These are phyloP conservation scores for Angomonas deanei DNA, from an alignment of 208 protist genomes.

Conservation along the genomic window DNA sequence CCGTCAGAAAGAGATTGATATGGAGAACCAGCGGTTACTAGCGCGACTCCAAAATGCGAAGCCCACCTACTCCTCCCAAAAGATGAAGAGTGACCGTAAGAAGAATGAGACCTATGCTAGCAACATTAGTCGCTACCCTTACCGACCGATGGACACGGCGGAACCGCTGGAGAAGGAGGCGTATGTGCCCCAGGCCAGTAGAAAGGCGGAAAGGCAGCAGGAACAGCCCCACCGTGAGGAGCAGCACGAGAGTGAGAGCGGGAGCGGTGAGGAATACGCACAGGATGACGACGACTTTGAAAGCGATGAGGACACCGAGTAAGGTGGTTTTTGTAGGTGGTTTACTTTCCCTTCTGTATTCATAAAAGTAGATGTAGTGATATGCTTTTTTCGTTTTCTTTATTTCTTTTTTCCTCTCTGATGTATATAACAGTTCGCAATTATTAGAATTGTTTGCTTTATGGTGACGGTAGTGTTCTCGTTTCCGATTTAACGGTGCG, in stretches of 20 bases:
- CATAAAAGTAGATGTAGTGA: too few species aligned
- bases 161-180: neutral
- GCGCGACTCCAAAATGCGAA: conserved; percentile 35
- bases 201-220: neutral
- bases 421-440: neutral
- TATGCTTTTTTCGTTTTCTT: neutral
- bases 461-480: too few species aligned
- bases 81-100: conserved; percentile 35
- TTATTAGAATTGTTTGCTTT: neutral
- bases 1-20: conserved; percentile 29
- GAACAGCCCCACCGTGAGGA: neutral
- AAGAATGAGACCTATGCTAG: conserved; percentile 48
- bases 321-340: neutral
- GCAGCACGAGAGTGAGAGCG: neutral
- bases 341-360: neutral
- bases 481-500: neutral
- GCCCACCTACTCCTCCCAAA: conserved; percentile 37
- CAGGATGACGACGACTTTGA: neutral
- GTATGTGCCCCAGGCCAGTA: neutral
- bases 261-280: neutral
- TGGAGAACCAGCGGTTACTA: conserved; percentile 52
- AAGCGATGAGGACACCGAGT: neutral
- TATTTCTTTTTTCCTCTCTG: conserved; percentile 1
- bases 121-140: conserved; percentile 52
- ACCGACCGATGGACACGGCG: conserved; percentile 25